Conservation (phyloP, 2,329 filamentous ascomycete species). For the Bipolaris zeicola region DNA sequence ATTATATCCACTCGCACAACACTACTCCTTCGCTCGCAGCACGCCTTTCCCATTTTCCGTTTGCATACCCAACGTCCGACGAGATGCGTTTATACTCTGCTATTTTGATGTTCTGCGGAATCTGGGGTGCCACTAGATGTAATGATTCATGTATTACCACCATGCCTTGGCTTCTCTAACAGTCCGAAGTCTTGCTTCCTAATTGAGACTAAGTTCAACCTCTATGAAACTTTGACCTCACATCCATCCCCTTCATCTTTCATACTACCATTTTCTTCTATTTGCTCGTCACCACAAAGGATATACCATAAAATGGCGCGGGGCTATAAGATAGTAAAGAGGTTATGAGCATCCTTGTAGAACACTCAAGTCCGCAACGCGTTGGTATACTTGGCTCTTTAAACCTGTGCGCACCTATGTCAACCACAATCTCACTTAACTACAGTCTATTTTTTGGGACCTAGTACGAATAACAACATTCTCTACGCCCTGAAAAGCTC, state of each 20-base stretch:
- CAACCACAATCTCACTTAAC: background rate
- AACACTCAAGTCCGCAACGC: background rate
- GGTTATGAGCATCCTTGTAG: background rate
- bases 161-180: background rate
- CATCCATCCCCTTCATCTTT: background rate
- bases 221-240: background rate
- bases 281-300: background rate
- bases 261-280: background rate
- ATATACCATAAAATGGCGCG: background rate
- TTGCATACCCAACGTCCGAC: too few relatives aligned
- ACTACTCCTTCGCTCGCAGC: background rate
- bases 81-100: background rate
- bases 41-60: background rate
- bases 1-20: background rate
- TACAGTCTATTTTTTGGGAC: background rate
- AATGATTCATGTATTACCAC: background rate
- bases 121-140: background rate
- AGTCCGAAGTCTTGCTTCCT: background rate
- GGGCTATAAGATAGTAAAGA: background rate
- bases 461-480: background rate
- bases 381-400: background rate
- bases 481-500: background rate
- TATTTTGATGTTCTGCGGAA: background rate
- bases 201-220: background rate
- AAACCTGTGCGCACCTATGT: background rate